phyloP scores from a whole-genome alignment of 1,284 basidiomycete species.

The Ganoderma sinense region DNA sequence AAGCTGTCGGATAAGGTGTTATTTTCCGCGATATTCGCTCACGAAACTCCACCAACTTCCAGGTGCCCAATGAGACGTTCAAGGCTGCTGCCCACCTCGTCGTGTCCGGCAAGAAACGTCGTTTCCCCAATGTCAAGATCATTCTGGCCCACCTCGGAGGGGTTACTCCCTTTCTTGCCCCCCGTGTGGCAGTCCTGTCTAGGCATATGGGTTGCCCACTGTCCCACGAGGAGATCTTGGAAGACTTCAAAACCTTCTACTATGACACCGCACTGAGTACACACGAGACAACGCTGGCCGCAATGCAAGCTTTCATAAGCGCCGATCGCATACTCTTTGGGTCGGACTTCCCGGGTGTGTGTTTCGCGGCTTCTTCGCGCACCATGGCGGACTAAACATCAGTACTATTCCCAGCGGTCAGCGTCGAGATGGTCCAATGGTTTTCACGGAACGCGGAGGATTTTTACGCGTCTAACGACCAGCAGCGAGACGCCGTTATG shows the following conservation, averaged over 20 bases:
- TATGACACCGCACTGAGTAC: constrained; percentile 74
- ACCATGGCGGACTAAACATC: not conserved
- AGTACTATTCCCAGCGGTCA: constrained; percentile 54
- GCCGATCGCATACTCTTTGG: constrained; percentile 66
- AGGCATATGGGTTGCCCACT: constrained; percentile 71
- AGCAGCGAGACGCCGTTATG: constrained; percentile 23
- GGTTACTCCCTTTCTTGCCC: constrained; percentile 62
- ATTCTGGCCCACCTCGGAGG: constrained; percentile 78
- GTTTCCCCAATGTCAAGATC: constrained; percentile 62
- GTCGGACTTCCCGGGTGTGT: constrained; percentile 74
- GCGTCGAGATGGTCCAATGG: constrained; percentile 60
- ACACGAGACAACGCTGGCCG: constrained; percentile 55
- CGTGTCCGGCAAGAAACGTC: constrained; percentile 70
- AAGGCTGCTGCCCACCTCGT: constrained; percentile 80
- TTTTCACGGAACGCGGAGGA: constrained; percentile 60
- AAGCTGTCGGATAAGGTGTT: not conserved
- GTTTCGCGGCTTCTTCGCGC: not conserved
- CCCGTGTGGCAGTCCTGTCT: constrained; percentile 71
- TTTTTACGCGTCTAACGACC: constrained; percentile 45
- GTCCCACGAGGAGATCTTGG: constrained; percentile 63
- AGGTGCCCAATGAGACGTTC: constrained; percentile 82
- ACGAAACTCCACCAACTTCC: not conserved
- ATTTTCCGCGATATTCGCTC: not conserved
- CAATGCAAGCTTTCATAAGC: constrained; percentile 56
- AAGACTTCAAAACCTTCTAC: constrained; percentile 74